phyloP scores from a whole-genome alignment of 1,139 yeast species.

The Lodderomyces elongisporus region DNA sequence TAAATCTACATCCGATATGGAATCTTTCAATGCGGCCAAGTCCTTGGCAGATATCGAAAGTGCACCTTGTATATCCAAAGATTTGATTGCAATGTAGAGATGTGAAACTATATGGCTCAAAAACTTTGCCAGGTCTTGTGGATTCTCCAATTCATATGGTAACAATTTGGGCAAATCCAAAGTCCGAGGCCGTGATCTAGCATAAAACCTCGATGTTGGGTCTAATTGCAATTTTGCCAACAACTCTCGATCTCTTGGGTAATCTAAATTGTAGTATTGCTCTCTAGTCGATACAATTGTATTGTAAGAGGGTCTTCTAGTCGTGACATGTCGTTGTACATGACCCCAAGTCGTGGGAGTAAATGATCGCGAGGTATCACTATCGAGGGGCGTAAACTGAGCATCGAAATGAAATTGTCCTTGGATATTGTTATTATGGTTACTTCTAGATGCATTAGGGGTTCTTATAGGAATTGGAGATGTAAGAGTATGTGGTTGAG shows the following conservation, averaged over 20 bases:
- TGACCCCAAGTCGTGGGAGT: conserved; percentile 23
- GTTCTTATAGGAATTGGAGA: neutral
- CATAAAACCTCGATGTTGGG: conserved; percentile 51
- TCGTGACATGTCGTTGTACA: conserved; percentile 13
- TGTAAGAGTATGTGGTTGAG: no score
- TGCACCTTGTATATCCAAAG: conserved; percentile 72
- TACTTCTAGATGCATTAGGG: no score
- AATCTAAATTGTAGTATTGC: conserved; percentile 51
- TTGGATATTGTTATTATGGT: no score
- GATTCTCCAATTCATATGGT: conserved; percentile 74
- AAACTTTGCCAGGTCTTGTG: conserved; percentile 67
- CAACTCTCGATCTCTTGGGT: conserved; percentile 45
- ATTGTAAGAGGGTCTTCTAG: conserved; percentile 34
- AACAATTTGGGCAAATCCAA: conserved; percentile 57
- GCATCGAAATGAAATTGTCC: no score
- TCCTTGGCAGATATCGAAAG: conserved; percentile 65
- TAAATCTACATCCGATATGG: conserved; percentile 44
- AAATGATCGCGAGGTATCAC: conserved; percentile 16
- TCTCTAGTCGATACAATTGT: conserved; percentile 37
- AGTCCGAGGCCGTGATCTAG: conserved; percentile 48
- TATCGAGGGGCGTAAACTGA: no score
- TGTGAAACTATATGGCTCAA: conserved; percentile 75
- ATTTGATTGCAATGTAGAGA: conserved; percentile 70
- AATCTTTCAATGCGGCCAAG: conserved; percentile 38
- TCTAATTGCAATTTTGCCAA: conserved; percentile 40